Base-by-base conservation (phyloP, 495 filamentous ascomycete species). In the Pseudoneurospora amorphoporcata region DNA sequence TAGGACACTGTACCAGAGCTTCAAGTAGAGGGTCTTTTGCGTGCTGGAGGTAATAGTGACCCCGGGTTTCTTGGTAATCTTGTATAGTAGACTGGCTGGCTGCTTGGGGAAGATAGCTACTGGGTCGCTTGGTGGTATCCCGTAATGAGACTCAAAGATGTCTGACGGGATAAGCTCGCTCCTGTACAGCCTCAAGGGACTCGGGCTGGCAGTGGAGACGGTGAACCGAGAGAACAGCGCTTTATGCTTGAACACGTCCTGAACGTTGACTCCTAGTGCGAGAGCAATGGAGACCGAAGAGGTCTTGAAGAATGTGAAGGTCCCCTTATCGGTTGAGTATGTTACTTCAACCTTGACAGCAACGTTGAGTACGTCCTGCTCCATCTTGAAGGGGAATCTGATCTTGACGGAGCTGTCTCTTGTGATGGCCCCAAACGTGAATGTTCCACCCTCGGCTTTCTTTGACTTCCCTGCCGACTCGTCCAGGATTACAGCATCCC, bases 221-320 rank as follows among this genome's bases (percentile, higher is more conserved):
- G 91, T 95, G 78, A 99, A 98, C 69, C 90, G 89, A 0, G 95
- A 97, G 76, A 95, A 95, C 0, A 98, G 86, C 2, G 89, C 84
- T 39, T 89, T 82, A 69, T 92, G 87, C 79, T 96, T 96, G 86
- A 99, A 99, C 43, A 93, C 88, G 75, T 99, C 96, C 76, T 98
- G 94, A 45, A 99, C 95, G 74, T 98, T 98, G 73, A 99, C 95
- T 19, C 94, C 94, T 45, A 99, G 87, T 0, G 93, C 92, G 12
- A 98, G 83, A 19, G 88, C 82, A 8, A 92, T 90, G 2, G 89
- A 87, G 35, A 93, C 83, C n/a, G 86, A 86, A 12, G 85, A 86
- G 32, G 87, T 89, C 68, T 87, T 86, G 3, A 88, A 87, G 77
- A 91, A 97, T 70, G 86, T 83, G 75, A 95, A 98, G 39, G 80